A percentile compares a stretch with the other conserved stretches of the same genome.
Evolutionary conservation across 2,329 filamentous ascomycete species (phyloP).

Genomic region (Pleoardoris graminearum): DNA sequence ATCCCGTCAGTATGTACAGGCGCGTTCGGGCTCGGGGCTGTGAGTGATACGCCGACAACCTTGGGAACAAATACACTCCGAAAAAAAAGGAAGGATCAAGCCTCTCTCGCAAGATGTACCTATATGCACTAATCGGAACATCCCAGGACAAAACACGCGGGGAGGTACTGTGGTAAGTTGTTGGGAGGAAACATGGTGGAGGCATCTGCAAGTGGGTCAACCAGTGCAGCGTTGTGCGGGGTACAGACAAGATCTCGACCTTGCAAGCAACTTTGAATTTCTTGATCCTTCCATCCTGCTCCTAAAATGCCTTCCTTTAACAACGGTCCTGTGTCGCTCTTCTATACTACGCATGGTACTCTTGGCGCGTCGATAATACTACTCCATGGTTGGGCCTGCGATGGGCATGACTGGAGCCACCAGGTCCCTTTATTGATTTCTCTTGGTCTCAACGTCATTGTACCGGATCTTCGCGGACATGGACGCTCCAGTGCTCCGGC

Average conservation of each 20-base stretch:
- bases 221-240: neutral
- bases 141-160: too few species aligned
- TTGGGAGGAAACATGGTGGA: neutral
- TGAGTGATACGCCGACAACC: too few species aligned
- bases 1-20: neutral
- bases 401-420: conserved; percentile 23
- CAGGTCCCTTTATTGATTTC: conserved; percentile 22
- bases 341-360: conserved; percentile 47
- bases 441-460: conserved; percentile 18
- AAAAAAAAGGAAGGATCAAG: neutral
- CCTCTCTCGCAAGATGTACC: too few species aligned
- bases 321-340: conserved; percentile 13
- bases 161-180: too few species aligned
- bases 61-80: neutral
- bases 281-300: too few species aligned
- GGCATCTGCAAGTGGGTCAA: neutral
- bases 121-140: too few species aligned
- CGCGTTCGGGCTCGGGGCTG: neutral
- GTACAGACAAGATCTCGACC: neutral
- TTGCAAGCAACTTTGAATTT: too few species aligned
- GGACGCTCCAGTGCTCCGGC: conserved; percentile 18
- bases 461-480: conserved; percentile 26
- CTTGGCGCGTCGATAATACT: conserved; percentile 73
- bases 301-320: conserved; percentile 18
- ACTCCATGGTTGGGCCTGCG: conserved; percentile 62